Evolutionary conservation across 768 basidiomycete species (phyloP), one percentile per base, ranked within the genome.

Genomic region (Tulasnella sp.): DNA sequence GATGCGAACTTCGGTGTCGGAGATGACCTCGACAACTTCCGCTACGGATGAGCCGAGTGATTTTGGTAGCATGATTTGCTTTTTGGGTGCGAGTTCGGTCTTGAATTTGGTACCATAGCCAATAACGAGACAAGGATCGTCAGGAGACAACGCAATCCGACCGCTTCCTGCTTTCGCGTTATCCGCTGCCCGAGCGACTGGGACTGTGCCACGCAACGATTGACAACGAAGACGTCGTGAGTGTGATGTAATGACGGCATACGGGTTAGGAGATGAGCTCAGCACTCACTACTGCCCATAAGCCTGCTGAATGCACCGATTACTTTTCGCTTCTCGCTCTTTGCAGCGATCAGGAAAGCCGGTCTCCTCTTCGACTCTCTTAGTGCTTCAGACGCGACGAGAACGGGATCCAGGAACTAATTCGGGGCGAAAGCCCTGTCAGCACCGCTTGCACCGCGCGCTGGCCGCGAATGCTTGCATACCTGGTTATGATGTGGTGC

Each of bases 401-500:
- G 89, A 75, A 98, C 86, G 9, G 96, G 95, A 84, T 99, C 97
- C 78, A 98, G 90, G 86, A 99, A 98, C 95, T 98, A 86, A 12
- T 31, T 58, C 28, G 64, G 64, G 50, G 50, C 11, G 74, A 46
- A 37, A 28, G 22, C 42, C 14, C 28, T 8, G 74, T 76, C 8
- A 78, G 75, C 74, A 46, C 72, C 42, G 1, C 46, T 41, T 22
- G 44, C 31, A 79, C 44, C 20, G 40, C 28, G 46, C 22, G 48
- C 20, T 12, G 58, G 14, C 48, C 80, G 44, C 69, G 79, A 81
- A 42, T 80, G 72, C 60, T 84, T 80, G 84, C 86, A 60, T 84
- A 93, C 95, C 87, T 96, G 95, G 85, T 98, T 98, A 84, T 92
- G 91, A 86, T 98, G 96, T 60, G 96, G 96, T 14, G 95, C 97